These are phyloP conservation scores for Monilinia aucupariae DNA, from an alignment of 2,329 filamentous ascomycete species.

Conservation along the genomic window DNA sequence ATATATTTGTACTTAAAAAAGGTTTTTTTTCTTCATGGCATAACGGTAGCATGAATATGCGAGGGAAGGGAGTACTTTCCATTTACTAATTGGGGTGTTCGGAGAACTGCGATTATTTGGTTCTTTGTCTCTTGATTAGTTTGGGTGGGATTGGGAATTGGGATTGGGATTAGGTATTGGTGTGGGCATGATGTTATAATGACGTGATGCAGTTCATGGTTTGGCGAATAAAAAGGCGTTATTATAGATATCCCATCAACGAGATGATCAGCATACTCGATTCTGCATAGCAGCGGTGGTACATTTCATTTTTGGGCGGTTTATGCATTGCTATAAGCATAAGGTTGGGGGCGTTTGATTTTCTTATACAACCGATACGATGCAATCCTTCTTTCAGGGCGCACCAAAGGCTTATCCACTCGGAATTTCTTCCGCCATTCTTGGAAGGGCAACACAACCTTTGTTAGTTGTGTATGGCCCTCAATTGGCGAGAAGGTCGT, in stretches of 20 bases:
- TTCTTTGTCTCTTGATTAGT: neutral
- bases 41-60: neutral
- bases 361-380: neutral
- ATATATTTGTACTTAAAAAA: constrained; percentile 1
- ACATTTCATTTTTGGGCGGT: neutral
- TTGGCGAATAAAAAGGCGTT: constrained; percentile 7
- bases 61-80: neutral
- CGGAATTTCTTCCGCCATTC: neutral
- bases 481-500: neutral
- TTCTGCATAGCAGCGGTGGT: constrained; percentile 10
- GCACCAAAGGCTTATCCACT: neutral
- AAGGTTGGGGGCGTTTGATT: neutral
- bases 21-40: constrained; percentile 5
- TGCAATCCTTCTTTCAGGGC: neutral
- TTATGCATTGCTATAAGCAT: neutral
- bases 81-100: neutral
- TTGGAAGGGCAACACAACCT: neutral
- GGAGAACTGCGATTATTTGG: neutral
- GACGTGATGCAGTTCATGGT: neutral
- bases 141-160: neutral
- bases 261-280: neutral
- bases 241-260: constrained; percentile 10
- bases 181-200: constrained; percentile 1
- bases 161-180: neutral
- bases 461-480: neutral